Percentiles rank a stretch among this genome's conserved stretches.
Conservation (phyloP, 2,329 filamentous ascomycete species). For the Pyrenochaeta sp. region DNA sequence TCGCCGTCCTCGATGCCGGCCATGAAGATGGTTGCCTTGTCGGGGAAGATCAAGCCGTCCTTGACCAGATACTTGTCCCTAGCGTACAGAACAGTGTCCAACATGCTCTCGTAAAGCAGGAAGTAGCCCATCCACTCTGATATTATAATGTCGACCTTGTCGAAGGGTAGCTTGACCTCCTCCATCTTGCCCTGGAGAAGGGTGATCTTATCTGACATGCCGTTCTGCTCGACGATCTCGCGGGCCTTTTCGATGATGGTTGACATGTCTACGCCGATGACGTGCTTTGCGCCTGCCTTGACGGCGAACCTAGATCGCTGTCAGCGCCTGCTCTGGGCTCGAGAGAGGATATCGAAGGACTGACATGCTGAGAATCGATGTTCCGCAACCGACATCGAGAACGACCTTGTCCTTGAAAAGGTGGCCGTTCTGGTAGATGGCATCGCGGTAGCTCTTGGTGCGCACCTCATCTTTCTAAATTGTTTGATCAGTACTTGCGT, state of each 20-base stretch:
- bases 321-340: constrained; percentile 27
- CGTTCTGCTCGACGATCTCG: constrained; percentile 92
- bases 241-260: constrained; percentile 98
- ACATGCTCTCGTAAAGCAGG: constrained; percentile 97
- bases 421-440: constrained; percentile 96
- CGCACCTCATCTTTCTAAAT: constrained; percentile 95
- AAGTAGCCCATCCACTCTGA: constrained; percentile 99
- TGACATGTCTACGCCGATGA: constrained; percentile 99
- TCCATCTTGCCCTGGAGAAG: constrained; percentile 99
- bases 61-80: constrained; percentile 88
- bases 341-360: constrained; percentile 41
- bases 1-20: constrained; percentile 98
- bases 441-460: constrained; percentile 94
- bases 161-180: constrained; percentile 90
- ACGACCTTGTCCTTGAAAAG: constrained; percentile 92
- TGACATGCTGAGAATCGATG: constrained; percentile 97
- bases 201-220: constrained; percentile 94
- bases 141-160: constrained; percentile 98
- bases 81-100: constrained; percentile 97
- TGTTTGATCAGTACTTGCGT: constrained; percentile 17
- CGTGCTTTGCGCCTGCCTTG: constrained; percentile 95
- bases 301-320: constrained; percentile 81
- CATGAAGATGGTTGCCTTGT: constrained; percentile 97
- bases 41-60: constrained; percentile 94
- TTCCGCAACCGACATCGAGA: constrained; percentile 96